phyloP scores from a whole-genome alignment of 352 stramenopile genomes.

The Phytopythium sindhum region DNA sequence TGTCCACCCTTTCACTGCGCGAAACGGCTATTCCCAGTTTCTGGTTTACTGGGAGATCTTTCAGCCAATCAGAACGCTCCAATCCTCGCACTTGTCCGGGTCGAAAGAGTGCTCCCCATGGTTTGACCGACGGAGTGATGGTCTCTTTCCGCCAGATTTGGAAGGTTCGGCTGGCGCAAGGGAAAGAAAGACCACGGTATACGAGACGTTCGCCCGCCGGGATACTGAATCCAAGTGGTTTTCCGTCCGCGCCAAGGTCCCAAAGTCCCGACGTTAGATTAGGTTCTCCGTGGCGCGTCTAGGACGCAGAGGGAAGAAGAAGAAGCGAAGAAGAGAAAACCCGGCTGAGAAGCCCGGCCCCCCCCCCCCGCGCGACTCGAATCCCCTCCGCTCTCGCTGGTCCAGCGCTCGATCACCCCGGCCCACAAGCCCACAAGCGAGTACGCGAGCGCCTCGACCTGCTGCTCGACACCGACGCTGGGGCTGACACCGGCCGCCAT shows the following conservation, averaged over 20 bases:
- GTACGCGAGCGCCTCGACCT: too few species aligned
- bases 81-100: background rate
- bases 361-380: too few species aligned
- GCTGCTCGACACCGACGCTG: too few species aligned
- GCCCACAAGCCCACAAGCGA: too few species aligned
- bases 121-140: background rate
- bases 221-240: background rate
- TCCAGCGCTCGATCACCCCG: too few species aligned
- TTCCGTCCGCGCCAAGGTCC: background rate
- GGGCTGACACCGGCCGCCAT: background rate
- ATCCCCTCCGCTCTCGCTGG: too few species aligned
- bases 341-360: background rate
- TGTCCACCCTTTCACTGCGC: too few species aligned
- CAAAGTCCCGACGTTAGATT: background rate
- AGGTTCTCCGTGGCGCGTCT: background rate
- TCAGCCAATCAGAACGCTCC: background rate
- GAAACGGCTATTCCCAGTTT: background rate
- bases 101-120: background rate
- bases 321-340: background rate
- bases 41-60: background rate
- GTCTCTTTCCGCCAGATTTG: background rate
- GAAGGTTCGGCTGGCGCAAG: background rate
- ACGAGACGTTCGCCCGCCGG: background rate
- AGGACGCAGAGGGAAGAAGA: background rate
- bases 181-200: background rate